Percentiles rank a stretch among this genome's conserved stretches.
Evolutionary conservation across 2,329 filamentous ascomycete species (phyloP).

Genomic region (Colletotrichum scovillei): DNA sequence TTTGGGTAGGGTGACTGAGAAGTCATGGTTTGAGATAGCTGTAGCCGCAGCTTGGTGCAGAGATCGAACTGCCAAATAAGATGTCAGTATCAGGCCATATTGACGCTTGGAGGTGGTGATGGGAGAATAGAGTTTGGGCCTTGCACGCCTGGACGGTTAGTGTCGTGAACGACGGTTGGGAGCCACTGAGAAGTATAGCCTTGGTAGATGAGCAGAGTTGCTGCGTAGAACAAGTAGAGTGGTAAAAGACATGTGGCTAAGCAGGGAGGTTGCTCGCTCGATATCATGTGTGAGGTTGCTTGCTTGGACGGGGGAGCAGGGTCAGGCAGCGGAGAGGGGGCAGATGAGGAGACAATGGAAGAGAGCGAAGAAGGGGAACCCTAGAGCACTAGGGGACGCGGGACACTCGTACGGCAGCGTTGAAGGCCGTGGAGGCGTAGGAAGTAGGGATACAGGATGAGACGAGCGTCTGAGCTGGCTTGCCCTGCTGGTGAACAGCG

Average conservation of each 20-base stretch:
- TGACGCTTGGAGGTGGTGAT: slow-evolving; percentile 13
- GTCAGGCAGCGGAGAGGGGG: neutral
- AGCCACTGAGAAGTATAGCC: neutral
- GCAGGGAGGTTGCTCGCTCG: slow-evolving; percentile 11
- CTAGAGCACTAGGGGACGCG: neutral
- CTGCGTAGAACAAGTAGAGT: slow-evolving; percentile 8
- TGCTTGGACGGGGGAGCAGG: neutral
- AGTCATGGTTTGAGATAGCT: slow-evolving; percentile 34
- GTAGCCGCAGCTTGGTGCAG: slow-evolving; percentile 19
- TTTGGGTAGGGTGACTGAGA: slow-evolving; percentile 6
- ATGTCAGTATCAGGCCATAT: slow-evolving; percentile 30
- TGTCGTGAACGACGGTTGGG: slow-evolving; percentile 29
- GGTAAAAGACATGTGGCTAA: slow-evolving; percentile 24
- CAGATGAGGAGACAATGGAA: neutral
- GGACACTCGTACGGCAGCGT: neutral
- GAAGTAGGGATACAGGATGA: neutral
- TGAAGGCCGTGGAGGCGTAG: neutral
- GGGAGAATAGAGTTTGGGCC: slow-evolving; percentile 22
- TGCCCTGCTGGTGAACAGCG: neutral
- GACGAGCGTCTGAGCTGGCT: slow-evolving; percentile 23
- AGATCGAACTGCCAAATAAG: slow-evolving; percentile 34
- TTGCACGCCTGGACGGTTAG: slow-evolving; percentile 4
- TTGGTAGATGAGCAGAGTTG: slow-evolving; percentile 31
- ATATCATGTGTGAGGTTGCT: neutral
- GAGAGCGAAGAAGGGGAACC: neutral